A percentile compares a stretch with the other conserved stretches of the same genome.
Evolutionary conservation across 495 filamentous ascomycete species (phyloP).

Genomic region (Penicillium canescens): DNA sequence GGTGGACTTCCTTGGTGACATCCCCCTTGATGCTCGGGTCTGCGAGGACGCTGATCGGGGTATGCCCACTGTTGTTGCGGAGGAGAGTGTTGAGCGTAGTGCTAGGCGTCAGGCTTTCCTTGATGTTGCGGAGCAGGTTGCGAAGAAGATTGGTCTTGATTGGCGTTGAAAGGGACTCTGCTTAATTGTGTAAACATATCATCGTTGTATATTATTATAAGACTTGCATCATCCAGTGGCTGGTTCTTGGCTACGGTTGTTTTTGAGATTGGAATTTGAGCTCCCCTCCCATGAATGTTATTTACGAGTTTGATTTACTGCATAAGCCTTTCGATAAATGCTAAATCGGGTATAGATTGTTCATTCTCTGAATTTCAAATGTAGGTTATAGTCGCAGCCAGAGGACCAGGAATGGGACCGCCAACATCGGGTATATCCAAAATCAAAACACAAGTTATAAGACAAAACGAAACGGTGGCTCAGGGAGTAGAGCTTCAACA

Average conservation of each 20-base stretch:
- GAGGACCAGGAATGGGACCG: not conserved
- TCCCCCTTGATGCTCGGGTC: slow-evolving; percentile 84
- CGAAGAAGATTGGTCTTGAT: slow-evolving; percentile 45
- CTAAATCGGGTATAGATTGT: slow-evolving; percentile 2
- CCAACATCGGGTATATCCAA: slow-evolving; percentile 19
- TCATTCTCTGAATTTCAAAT: not conserved
- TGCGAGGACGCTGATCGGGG: slow-evolving; percentile 88
- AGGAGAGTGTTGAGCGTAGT: slow-evolving; percentile 76
- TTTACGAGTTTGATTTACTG: too few relatives aligned
- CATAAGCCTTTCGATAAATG: too few relatives aligned
- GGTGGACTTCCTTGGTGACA: slow-evolving; percentile 80
- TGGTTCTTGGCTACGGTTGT: not conserved
- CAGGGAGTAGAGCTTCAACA: not conserved
- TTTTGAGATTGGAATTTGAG: not conserved
- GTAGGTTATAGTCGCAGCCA: not conserved
- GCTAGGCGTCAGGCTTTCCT: slow-evolving; percentile 70
- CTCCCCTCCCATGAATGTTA: not conserved
- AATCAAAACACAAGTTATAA: not conserved
- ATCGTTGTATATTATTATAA: slow-evolving; percentile 5
- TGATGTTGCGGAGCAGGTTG: slow-evolving; percentile 64
- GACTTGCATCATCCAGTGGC: not conserved
- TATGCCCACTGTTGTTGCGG: slow-evolving; percentile 86
- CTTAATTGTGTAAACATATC: not conserved
- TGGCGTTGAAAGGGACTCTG: slow-evolving; percentile 25
- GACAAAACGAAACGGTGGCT: not conserved